Conservation (phyloP, 306 rosid species). For the Cercis canadensis region DNA sequence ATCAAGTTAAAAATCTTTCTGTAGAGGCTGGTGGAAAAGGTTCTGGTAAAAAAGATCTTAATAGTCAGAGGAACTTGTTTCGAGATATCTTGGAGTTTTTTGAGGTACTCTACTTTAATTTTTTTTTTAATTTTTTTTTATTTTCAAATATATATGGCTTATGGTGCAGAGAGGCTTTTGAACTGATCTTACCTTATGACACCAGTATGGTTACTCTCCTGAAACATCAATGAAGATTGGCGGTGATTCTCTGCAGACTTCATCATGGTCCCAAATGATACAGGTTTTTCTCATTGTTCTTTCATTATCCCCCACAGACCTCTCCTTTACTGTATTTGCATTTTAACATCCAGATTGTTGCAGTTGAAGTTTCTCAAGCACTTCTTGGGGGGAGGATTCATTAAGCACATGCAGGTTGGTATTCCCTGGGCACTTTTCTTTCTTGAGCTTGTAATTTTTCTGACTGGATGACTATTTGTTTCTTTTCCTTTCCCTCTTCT, state of each 20-base stretch:
- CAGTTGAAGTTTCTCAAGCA: slow-evolving; percentile 88
- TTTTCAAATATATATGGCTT: slow-evolving; percentile 10
- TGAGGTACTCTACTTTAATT: slow-evolving; percentile 55
- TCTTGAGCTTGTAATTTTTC: slow-evolving; percentile 2
- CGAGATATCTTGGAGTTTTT: slow-evolving; percentile 77
- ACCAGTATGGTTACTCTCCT: slow-evolving; percentile 75
- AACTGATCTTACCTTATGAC: slow-evolving; percentile 37
- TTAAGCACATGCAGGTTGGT: slow-evolving; percentile 94
- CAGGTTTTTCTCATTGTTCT: slow-evolving; percentile 60
- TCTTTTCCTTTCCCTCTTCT: background rate
- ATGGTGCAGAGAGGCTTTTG: slow-evolving; percentile 1
- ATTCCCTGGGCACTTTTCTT: slow-evolving; percentile 22
- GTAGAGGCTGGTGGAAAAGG: slow-evolving; percentile 95
- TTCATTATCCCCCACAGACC: background rate
- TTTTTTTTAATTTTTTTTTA: slow-evolving; percentile 12
- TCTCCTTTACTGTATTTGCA: background rate
- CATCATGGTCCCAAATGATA: slow-evolving; percentile 79
- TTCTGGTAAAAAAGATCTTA: slow-evolving; percentile 86
- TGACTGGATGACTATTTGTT: slow-evolving; percentile 1
- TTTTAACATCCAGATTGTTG: slow-evolving; percentile 14
- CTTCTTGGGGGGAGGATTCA: slow-evolving; percentile 91
- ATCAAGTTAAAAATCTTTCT: slow-evolving; percentile 77
- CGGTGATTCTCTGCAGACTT: slow-evolving; percentile 71
- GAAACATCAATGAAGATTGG: slow-evolving; percentile 80
- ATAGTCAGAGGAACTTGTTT: slow-evolving; percentile 81